Conservation (phyloP, 495 filamentous ascomycete genomes). For the Penicillium antarcticum region DNA sequence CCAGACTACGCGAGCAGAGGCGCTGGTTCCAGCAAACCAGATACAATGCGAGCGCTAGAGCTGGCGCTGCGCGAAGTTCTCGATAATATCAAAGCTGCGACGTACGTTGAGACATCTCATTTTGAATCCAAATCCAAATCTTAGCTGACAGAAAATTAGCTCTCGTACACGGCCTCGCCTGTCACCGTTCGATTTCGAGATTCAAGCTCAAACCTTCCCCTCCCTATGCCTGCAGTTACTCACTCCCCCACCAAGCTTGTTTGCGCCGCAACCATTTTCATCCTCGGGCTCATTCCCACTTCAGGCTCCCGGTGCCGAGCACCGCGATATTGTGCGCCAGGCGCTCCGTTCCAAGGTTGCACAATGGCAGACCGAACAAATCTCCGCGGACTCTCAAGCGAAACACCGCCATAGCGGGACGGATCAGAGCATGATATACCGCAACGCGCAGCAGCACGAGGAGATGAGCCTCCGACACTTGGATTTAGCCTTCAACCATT, state of each 20-base stretch:
- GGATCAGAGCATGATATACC: slow-evolving; percentile 41
- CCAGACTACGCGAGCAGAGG: slow-evolving; percentile 57
- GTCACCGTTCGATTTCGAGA: slow-evolving; percentile 78
- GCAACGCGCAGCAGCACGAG: slow-evolving; percentile 52
- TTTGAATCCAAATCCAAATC: not conserved
- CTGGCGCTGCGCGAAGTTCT: slow-evolving; percentile 78
- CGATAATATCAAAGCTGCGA: slow-evolving; percentile 74
- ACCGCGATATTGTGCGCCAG: slow-evolving; percentile 65
- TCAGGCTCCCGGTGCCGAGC: slow-evolving; percentile 61
- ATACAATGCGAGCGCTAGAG: slow-evolving; percentile 76
- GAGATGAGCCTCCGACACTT: slow-evolving; percentile 64
- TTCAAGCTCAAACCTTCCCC: slow-evolving; percentile 75
- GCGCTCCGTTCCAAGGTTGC: slow-evolving; percentile 64
- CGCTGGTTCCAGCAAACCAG: slow-evolving; percentile 59
- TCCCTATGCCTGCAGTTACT: slow-evolving; percentile 77
- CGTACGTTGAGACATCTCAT: slow-evolving; percentile 47
- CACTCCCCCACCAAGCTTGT: slow-evolving; percentile 71
- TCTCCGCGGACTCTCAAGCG: slow-evolving; percentile 28
- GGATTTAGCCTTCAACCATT: slow-evolving; percentile 65
- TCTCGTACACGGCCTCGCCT: slow-evolving; percentile 35
- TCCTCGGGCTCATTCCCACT: slow-evolving; percentile 72
- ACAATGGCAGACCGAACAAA: slow-evolving; percentile 52
- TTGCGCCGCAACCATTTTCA: slow-evolving; percentile 65
- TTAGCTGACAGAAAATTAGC: slow-evolving; percentile 1
- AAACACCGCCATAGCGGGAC: slow-evolving; percentile 23